Conservation (phyloP, 345 rosid species). For the Lepidium didymum region DNA sequence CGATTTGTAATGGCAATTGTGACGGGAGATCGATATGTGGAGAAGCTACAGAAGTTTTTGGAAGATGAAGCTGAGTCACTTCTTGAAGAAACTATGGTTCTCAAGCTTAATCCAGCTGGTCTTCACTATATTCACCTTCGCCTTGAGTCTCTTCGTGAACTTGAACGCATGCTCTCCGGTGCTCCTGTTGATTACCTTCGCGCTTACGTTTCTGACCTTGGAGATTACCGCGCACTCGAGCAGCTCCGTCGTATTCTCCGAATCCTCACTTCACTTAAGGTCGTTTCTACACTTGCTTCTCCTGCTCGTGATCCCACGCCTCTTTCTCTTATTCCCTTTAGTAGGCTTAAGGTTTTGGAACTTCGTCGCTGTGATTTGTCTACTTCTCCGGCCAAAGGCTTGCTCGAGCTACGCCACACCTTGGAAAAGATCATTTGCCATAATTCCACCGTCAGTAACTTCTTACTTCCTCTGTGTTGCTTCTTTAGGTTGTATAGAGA, state of each 20-base stretch:
- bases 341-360: conserved; percentile 68
- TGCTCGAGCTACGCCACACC: conserved; percentile 76
- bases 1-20: conserved; percentile 61
- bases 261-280: conserved; percentile 71
- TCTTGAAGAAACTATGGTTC: conserved; percentile 54
- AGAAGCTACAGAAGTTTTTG: conserved; percentile 69
- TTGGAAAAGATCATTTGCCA: conserved; percentile 89
- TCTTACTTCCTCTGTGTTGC: not conserved
- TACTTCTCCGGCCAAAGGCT: conserved; percentile 82
- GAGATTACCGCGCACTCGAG: conserved; percentile 91
- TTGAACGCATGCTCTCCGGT: conserved; percentile 70
- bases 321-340: conserved; percentile 68
- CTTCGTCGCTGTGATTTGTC: conserved; percentile 91
- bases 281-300: conserved; percentile 64
- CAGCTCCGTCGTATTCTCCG: conserved; percentile 85
- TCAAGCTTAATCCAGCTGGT: conserved; percentile 92
- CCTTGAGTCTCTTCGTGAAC: conserved; percentile 83
- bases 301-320: conserved; percentile 88
- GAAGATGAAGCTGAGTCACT: conserved; percentile 63
- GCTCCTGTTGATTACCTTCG: conserved; percentile 96
- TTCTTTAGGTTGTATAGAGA: not conserved
- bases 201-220: conserved; percentile 90
- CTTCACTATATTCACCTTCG: conserved; percentile 91
- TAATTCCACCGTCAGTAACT: conserved; percentile 75
- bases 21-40: conserved; percentile 95